Base-by-base conservation (phyloP, 306 rosid genomes). In the Vigna mungo region DNA sequence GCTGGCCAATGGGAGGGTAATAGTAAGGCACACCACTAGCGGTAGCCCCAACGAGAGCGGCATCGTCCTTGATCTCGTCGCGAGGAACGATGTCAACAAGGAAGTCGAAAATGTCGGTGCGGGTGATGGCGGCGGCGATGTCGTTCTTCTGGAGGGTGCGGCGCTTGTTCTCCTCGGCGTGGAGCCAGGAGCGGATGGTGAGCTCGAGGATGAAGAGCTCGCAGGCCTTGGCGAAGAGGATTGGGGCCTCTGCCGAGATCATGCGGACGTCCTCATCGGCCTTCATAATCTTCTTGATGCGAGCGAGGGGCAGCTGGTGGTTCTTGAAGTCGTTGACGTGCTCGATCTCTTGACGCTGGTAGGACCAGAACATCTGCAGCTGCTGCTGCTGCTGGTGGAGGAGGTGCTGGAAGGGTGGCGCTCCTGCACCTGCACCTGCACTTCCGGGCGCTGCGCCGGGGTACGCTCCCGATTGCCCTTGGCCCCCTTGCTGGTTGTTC, bases 171-270 rank as follows among this genome's bases (percentile, higher is more conserved):
- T 95, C 98, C 81, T 95, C 98, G 48, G 98, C 98, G 82, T 95
- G 98, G 63, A 95, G 93, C 98, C 98, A 95, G 7, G 98, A 95
- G 36, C 98, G 86, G 67, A 95, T 95, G 2, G 98, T 95, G 78
- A 95, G 98, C 69, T 95, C 98, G 58, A 95, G 98, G 84, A 95
- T 95, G 93, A 95, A 95, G 82, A 95, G 98, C 89, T 95, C 97
- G 84, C 97, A 95, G 2, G 98, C 98, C 83, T 92, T 92, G 61
- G 98, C 96, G 70, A 95, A 95, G 23, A 95, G 82, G 60, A 95
- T 91, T 0, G 98, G 97, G 0, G 98, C 97, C 54, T 92, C 98
- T 6, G 98, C 97, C 1, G 98, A 95, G 84, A 95, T 95, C 98
- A 95, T 95, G 76, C 98, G 96, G 4, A 95, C 98, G 67, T 95